Evolutionary conservation across 2,329 filamentous ascomycete genomes (phyloP), one percentile per base, ranked within the genome.

Genomic region (Sclerotinia spermophila): DNA sequence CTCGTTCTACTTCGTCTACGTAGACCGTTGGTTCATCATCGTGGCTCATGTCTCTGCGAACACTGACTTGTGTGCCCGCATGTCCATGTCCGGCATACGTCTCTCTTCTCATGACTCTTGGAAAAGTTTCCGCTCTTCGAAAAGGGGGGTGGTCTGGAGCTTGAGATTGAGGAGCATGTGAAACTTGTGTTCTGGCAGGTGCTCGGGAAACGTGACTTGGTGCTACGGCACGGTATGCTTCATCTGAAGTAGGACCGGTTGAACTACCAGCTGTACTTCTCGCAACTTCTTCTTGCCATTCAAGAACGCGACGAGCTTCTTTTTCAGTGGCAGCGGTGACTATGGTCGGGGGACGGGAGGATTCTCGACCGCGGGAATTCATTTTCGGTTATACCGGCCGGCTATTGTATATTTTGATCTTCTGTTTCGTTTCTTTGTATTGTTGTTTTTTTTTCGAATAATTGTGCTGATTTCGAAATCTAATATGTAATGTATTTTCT

Each of bases 251-350:
- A 27, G 61, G 61, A 0, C 30, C 15, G 19, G 33, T 65, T 8
- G 71, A 60, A 60, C 58, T 67, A 67, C 64, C 69, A 44, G 72
- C 72, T 10, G 76, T 72, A 44, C 76, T 78, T 30, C 73, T 61
- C 27, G 81, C 81, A 51, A 82, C 80, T 56, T 81, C 78, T 55
- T 81, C 76, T 72, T 81, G 81, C 82, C 82, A 84, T 60, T 80
- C 82, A 68, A 85, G 78, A 27, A 86, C 83, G 10, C 79, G 73
- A 24, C 74, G 74, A 8, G 74, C 76, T 53, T 81, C 78, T 60
- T 78, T 77, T 35, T 75, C 74, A 3, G 75, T 73, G 3, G 73
- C 69, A 1, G 75, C 73, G 13, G 72, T 76, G 80, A 79, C 55
- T 76, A 75, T 68, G 0, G 61, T 66, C 15, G 60, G 35, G 17